These are phyloP conservation scores for Backusella mclennaniae DNA, from an alignment of 192 early-diverging fungal species.

Conservation along the genomic window DNA sequence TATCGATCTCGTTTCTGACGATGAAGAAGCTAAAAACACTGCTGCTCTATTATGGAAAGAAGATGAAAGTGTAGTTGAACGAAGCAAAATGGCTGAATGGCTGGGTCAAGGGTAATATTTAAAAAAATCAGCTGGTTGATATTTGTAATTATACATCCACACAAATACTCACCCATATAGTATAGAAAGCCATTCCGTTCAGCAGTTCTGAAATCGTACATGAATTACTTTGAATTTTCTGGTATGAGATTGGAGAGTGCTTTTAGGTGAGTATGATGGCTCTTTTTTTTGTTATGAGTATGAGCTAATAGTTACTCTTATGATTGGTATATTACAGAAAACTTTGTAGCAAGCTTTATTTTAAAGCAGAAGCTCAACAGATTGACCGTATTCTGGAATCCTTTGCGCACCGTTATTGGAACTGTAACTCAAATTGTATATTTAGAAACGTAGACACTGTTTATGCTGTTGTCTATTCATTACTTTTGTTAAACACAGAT, in stretches of 20 bases:
- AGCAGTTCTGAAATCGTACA: conserved; percentile 64
- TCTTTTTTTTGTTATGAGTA: not conserved
- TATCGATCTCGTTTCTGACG: not conserved
- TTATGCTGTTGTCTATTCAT: conserved; percentile 82
- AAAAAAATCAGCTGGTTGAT: not conserved
- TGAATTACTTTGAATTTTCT: conserved; percentile 74
- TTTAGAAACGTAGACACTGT: conserved; percentile 67
- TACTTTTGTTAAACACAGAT: conserved; percentile 92
- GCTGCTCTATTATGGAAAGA: conserved; percentile 34
- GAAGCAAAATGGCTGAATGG: conserved; percentile 43
- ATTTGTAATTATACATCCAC: not conserved
- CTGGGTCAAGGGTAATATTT: conserved; percentile 38
- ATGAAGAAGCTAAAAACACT: conserved; percentile 14
- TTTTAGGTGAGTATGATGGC: conserved; percentile 48
- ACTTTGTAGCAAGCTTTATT: conserved; percentile 74
- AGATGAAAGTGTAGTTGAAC: conserved; percentile 38
- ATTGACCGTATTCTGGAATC: conserved; percentile 86
- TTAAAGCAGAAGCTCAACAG: conserved; percentile 94
- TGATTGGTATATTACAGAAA: conserved; percentile 31
- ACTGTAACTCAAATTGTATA: conserved; percentile 72
- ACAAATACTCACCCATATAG: not conserved
- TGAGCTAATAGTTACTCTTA: not conserved
- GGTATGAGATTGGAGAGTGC: conserved; percentile 72
- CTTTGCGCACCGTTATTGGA: conserved; percentile 78
- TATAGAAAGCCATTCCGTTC: conserved; percentile 50